Percentiles rank a stretch among this genome's conserved stretches.
phyloP scores from a whole-genome alignment of 2,329 filamentous ascomycete genomes.

The Beauveria medogensis region DNA sequence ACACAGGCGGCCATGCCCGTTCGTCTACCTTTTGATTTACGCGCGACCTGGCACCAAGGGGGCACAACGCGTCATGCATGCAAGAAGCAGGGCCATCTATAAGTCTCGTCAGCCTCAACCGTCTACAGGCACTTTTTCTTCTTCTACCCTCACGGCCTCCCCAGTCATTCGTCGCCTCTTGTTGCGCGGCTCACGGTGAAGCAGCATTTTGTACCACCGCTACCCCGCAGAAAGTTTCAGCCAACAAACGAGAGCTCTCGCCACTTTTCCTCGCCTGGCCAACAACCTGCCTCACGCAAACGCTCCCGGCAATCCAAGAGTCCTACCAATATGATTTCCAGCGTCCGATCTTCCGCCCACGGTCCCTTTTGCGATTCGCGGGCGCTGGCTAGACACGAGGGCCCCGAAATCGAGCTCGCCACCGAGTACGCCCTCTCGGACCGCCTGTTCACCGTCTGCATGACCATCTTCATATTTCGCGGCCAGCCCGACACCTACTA shows the following conservation, averaged over 20 bases:
- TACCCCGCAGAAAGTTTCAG: constrained; percentile 3
- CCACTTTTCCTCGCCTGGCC: neutral
- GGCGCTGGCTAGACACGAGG: neutral
- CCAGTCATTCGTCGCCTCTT: no score
- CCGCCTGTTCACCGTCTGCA: constrained; percentile 8
- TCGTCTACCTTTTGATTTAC: neutral
- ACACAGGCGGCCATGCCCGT: no score
- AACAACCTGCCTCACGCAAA: neutral
- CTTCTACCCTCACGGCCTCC: neutral
- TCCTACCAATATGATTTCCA: neutral
- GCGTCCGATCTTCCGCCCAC: neutral
- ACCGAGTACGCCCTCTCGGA: constrained; percentile 6
- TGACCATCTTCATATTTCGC: constrained; percentile 12
- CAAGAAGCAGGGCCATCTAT: neutral
- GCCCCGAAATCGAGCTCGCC: neutral
- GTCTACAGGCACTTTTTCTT: neutral
- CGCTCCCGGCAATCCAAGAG: neutral
- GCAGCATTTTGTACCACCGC: neutral
- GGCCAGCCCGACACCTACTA: constrained; percentile 12
- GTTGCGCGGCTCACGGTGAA: neutral
- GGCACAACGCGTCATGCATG: neutral
- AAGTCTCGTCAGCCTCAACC: neutral
- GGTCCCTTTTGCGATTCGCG: neutral
- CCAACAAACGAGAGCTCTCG: neutral
- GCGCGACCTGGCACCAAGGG: neutral